These are phyloP conservation scores for Venturiaceae sp. DNA, from an alignment of 2,329 filamentous ascomycete species.

Conservation along the genomic window DNA sequence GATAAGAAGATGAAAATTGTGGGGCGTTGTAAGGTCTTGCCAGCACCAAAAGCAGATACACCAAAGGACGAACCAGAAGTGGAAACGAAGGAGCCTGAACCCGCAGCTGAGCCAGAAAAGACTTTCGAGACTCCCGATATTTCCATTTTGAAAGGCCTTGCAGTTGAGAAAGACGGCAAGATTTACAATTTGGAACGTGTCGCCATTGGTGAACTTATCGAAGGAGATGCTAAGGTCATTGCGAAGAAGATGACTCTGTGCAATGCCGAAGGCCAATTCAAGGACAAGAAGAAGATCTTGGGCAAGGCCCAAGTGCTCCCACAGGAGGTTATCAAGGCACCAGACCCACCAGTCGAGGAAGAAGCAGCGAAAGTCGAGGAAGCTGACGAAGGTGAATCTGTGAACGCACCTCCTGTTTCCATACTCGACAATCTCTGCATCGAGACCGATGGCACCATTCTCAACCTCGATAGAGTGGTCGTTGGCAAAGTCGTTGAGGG, in stretches of 20 bases:
- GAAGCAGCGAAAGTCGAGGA: constrained; percentile 34
- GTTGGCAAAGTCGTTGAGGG: constrained; percentile 40
- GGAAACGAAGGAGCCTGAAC: constrained; percentile 21
- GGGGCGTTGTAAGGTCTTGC: constrained; percentile 38
- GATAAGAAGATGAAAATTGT: constrained; percentile 37
- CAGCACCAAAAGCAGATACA: constrained; percentile 31
- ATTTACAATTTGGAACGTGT: constrained; percentile 35
- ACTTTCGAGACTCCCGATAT: constrained; percentile 20
- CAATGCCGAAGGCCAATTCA: constrained; percentile 40
- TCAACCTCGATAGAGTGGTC: constrained; percentile 39
- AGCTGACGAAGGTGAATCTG: constrained; percentile 33
- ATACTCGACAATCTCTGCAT: constrained; percentile 43
- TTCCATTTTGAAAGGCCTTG: constrained; percentile 37
- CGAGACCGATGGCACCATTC: constrained; percentile 46
- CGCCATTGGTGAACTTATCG: constrained; percentile 37
- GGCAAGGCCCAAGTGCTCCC: constrained; percentile 39
- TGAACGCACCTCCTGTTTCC: constrained; percentile 30
- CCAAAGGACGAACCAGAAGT: constrained; percentile 21
- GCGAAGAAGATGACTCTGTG: constrained; percentile 35
- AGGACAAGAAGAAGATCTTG: constrained; percentile 39
- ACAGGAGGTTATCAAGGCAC: constrained; percentile 18
- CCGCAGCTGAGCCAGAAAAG: constrained; percentile 33
- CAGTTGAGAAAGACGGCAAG: constrained; percentile 40
- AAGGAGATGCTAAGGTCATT: constrained; percentile 42
- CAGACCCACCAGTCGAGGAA: constrained; percentile 33